phyloP scores from a whole-genome alignment of 345 rosid genomes.

The Raphanus sativus region DNA sequence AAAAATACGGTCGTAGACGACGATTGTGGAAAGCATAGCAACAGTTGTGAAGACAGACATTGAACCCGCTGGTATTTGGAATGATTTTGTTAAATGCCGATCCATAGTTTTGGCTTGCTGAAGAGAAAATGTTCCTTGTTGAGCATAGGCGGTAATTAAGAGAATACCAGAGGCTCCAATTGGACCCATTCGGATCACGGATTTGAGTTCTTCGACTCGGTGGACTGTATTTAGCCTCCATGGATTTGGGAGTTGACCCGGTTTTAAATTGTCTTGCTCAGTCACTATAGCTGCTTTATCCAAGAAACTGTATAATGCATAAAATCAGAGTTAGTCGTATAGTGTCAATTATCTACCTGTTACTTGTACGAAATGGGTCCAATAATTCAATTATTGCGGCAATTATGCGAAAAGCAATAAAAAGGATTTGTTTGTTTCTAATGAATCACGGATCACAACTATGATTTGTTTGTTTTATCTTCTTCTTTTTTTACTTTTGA shows the following conservation, averaged over 20 bases:
- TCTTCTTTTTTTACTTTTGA: background rate
- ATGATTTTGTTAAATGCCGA: slow-evolving; percentile 62
- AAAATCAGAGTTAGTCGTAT: background rate
- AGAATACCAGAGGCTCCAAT: slow-evolving; percentile 87
- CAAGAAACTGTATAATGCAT: slow-evolving; percentile 46
- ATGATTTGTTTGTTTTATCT: background rate
- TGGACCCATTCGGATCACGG: slow-evolving; percentile 82
- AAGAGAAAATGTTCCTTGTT: slow-evolving; percentile 78
- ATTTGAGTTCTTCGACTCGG: slow-evolving; percentile 81
- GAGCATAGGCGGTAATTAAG: slow-evolving; percentile 74
- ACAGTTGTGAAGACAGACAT: slow-evolving; percentile 82
- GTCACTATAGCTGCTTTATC: slow-evolving; percentile 77
- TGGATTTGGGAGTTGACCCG: slow-evolving; percentile 47
- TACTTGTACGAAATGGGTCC: slow-evolving; percentile 14
- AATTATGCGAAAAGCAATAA: background rate
- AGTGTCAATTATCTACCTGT: background rate
- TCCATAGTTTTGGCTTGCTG: slow-evolving; percentile 89
- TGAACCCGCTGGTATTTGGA: slow-evolving; percentile 81
- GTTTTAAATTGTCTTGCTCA: slow-evolving; percentile 52
- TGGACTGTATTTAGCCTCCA: slow-evolving; percentile 87
- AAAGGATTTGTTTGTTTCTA: background rate
- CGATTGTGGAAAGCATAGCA: slow-evolving; percentile 69
- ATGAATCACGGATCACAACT: slow-evolving; percentile 12
- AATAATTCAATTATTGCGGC: slow-evolving; percentile 18
- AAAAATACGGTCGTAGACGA: slow-evolving; percentile 64